phyloP scores from a whole-genome alignment of 2,329 filamentous ascomycete species.

The Lanzia echinophila region DNA sequence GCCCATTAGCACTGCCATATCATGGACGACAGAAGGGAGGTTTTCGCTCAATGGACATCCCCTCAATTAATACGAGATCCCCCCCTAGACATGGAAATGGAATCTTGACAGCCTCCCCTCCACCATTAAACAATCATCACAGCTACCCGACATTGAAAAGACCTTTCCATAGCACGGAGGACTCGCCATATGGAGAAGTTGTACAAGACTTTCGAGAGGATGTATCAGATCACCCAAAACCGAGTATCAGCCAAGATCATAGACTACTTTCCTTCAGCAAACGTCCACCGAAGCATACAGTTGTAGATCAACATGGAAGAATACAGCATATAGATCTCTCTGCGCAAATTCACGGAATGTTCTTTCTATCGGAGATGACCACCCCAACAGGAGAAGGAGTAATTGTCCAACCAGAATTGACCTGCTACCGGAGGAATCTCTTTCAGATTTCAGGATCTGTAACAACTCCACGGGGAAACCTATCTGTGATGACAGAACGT shows the following conservation, averaged over 20 bases:
- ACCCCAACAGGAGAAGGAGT: conserved; percentile 44
- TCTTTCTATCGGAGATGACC: conserved; percentile 66
- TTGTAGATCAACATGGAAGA: conserved; percentile 45
- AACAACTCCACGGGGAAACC: conserved; percentile 68
- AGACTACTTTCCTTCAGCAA: conserved; percentile 30
- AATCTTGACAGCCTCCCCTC: conserved; percentile 24
- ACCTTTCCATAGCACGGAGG: conserved; percentile 24
- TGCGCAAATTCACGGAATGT: conserved; percentile 81
- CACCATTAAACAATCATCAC: conserved; percentile 25
- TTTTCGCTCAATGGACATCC: conserved; percentile 29
- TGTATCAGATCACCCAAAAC: conserved; percentile 24
- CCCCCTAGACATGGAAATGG: conserved; percentile 19
- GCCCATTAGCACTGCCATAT: conserved; percentile 20
- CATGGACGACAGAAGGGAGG: conserved; percentile 24
- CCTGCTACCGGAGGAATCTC: conserved; percentile 90
- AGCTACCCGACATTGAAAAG: conserved; percentile 31
- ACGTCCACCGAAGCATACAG: conserved; percentile 34
- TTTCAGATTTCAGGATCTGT: conserved; percentile 93
- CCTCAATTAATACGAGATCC: conserved; percentile 22
- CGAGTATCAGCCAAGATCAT: conserved; percentile 30
- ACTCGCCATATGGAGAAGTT: conserved; percentile 24
- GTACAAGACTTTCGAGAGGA: conserved; percentile 28
- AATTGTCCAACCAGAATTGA: conserved; percentile 67
- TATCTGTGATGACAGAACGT: conserved; percentile 76
- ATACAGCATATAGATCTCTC: conserved; percentile 43